Evolutionary conservation across 2,329 filamentous ascomycete species (phyloP).

Genomic region (Aureobasidium zeae): DNA sequence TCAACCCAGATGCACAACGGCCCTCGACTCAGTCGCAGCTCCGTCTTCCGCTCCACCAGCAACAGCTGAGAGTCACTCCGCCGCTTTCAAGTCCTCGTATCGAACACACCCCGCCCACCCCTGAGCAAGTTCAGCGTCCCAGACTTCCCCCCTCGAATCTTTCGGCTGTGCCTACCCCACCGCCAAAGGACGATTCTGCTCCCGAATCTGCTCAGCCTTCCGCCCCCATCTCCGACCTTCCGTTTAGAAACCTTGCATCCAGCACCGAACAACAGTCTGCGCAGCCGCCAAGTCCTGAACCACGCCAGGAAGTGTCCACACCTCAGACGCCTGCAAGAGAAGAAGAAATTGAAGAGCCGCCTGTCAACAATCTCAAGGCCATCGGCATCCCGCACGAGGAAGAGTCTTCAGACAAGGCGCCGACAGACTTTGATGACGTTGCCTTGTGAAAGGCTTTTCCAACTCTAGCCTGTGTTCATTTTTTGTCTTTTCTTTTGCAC

Average conservation of each 20-base stretch:
- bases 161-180: slow-evolving; percentile 22
- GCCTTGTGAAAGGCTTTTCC: slow-evolving; percentile 12
- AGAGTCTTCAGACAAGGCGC: slow-evolving; percentile 12
- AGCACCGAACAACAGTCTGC: slow-evolving; percentile 19
- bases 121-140: slow-evolving; percentile 29
- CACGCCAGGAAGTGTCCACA: neutral
- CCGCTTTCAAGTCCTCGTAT: slow-evolving; percentile 36
- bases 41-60: slow-evolving; percentile 19
- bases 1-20: neutral
- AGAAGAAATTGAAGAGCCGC: slow-evolving; percentile 18
- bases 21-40: slow-evolving; percentile 17
- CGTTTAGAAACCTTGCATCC: slow-evolving; percentile 22
- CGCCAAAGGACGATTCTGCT: slow-evolving; percentile 21
- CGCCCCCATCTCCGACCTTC: slow-evolving; percentile 1
- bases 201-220: slow-evolving; percentile 19
- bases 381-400: slow-evolving; percentile 15
- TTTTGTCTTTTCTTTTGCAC: too few species aligned
- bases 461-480: too few species aligned
- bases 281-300: slow-evolving; percentile 14
- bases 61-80: slow-evolving; percentile 24
- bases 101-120: slow-evolving; percentile 43
- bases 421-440: slow-evolving; percentile 24
- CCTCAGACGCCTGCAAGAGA: slow-evolving; percentile 19
- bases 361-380: slow-evolving; percentile 14
- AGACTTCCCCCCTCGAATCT: slow-evolving; percentile 14